Conservation (phyloP, 192 early-diverging fungal genomes). For the Backusella liffmaniae region DNA sequence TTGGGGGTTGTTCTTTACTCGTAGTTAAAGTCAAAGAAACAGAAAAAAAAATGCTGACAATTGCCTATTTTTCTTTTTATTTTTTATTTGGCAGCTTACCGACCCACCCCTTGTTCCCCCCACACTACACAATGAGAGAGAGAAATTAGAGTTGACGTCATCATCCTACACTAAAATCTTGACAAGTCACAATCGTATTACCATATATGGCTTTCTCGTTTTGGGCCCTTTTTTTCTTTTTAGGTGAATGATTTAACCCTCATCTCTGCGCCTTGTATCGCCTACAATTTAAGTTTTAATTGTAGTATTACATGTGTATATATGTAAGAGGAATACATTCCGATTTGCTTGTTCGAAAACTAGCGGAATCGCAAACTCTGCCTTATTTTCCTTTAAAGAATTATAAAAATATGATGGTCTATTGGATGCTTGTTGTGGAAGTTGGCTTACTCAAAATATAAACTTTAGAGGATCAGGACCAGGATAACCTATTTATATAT, state of each 20-base stretch:
- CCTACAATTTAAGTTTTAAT: background rate
- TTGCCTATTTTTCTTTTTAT: background rate
- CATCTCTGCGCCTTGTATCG: background rate
- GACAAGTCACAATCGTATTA: too few species aligned
- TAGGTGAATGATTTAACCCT: background rate
- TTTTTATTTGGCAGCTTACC: constrained; percentile 4
- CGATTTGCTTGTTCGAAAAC: background rate
- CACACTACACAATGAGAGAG: too few species aligned
- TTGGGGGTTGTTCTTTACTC: constrained; percentile 17
- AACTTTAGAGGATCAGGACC: background rate
- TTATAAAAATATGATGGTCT: background rate
- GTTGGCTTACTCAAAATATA: background rate
- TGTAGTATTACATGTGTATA: background rate
- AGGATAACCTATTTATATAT: background rate
- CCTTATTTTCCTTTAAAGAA: background rate
- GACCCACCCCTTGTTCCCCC: background rate
- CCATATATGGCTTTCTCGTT: too few species aligned
- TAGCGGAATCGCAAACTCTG: background rate
- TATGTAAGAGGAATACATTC: background rate
- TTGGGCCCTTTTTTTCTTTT: background rate
- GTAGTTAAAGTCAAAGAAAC: background rate
- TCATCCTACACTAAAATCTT: background rate
- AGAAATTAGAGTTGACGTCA: background rate
- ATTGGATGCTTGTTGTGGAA: background rate
- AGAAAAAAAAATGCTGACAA: constrained; percentile 14